Conservation (phyloP, 116 monocot species). For the Posidonia oceanica region DNA sequence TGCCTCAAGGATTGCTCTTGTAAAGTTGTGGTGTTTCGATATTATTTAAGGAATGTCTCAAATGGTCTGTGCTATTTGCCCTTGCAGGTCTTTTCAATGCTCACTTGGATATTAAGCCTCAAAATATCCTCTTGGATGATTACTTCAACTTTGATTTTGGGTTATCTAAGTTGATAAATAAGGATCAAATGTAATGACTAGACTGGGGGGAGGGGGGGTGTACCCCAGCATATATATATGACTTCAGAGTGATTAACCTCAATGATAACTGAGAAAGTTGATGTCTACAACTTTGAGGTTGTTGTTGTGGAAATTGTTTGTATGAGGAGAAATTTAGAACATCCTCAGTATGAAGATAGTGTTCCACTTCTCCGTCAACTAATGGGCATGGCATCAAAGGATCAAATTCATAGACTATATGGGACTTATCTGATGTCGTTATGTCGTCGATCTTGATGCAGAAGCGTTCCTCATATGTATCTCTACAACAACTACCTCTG, state of each 20-base stretch:
- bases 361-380: background rate
- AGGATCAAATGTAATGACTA: conserved; percentile 24
- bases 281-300: conserved; percentile 60
- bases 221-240: conserved; percentile 44
- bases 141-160: conserved; percentile 56
- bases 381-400: background rate
- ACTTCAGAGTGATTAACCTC: conserved; percentile 53
- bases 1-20: too few species aligned
- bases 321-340: conserved; percentile 31
- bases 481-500: too few species aligned
- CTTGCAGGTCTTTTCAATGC: conserved; percentile 14
- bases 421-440: too few species aligned
- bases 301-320: conserved; percentile 48
- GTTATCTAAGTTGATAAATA: conserved; percentile 31
- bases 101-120: conserved; percentile 23
- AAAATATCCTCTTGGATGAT: conserved; percentile 11
- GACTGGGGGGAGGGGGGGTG: conserved; percentile 38
- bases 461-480: too few species aligned
- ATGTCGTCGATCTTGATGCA: too few species aligned
- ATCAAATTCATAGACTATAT: too few species aligned
- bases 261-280: conserved; percentile 35
- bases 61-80: background rate
- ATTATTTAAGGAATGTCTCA: too few species aligned
- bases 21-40: too few species aligned
- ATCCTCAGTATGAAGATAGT: background rate